These are phyloP conservation scores for Pelargonium fulgidum DNA, from an alignment of 441 rosid genomes.

Conservation along the genomic window DNA sequence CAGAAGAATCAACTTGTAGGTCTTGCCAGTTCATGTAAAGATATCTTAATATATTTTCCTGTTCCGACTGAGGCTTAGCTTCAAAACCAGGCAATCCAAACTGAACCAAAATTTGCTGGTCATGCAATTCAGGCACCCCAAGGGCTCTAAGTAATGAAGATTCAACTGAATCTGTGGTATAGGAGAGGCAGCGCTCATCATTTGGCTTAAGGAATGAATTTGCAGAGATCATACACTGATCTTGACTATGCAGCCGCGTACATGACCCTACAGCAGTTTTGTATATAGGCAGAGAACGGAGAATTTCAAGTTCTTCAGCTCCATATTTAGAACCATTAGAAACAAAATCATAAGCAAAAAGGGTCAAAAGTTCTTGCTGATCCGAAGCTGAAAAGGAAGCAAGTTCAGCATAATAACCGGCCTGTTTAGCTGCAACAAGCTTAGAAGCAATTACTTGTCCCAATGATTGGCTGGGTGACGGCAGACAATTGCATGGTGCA, in stretches of 20 bases:
- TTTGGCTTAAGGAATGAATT: conserved; percentile 81
- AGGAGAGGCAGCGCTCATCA: conserved; percentile 70
- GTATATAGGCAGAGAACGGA: conserved; percentile 80
- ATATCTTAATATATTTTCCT: conserved; percentile 73
- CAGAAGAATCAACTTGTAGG: conserved; percentile 66
- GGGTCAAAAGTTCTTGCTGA: conserved; percentile 65
- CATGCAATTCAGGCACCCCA: conserved; percentile 75
- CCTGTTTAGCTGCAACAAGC: conserved; percentile 69
- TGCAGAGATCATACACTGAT: conserved; percentile 68
- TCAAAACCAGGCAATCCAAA: conserved; percentile 84
- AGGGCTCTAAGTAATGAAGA: conserved; percentile 69
- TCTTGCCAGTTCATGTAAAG: conserved; percentile 68
- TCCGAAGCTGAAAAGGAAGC: conserved; percentile 57
- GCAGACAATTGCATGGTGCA: conserved; percentile 60
- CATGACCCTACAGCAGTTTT: conserved; percentile 72
- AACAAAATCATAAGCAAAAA: conserved; percentile 76
- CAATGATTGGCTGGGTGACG: conserved; percentile 56
- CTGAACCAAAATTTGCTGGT: conserved; percentile 81
- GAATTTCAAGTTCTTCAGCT: conserved; percentile 65
- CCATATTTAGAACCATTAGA: conserved; percentile 57
- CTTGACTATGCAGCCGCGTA: conserved; percentile 51
- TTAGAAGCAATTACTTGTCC: conserved; percentile 87
- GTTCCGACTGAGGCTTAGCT: conserved; percentile 66
- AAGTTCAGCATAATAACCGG: conserved; percentile 70
- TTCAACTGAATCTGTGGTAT: conserved; percentile 59